Evolutionary conservation across 805 yeast genomes (phyloP), one percentile per base, ranked within the genome.

Genomic region (Wickerhamomyces silvicola): DNA sequence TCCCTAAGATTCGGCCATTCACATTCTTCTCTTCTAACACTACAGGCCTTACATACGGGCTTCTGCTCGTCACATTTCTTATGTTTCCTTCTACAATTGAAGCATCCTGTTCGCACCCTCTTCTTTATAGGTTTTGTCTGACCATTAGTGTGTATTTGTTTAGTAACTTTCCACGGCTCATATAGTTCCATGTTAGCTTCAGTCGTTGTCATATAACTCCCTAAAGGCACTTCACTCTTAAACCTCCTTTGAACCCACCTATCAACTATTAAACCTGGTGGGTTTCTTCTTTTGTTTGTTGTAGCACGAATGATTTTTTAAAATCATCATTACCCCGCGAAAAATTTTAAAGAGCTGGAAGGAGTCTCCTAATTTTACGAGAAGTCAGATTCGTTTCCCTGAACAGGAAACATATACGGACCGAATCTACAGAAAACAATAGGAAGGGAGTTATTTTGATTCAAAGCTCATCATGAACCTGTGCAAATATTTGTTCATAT

Each of bases 11-110:
- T 21, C 3, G 31, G 64, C 64, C 64, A 59, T 19, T 56, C 48
- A 39, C 64, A 59, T 33, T 45, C 64, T 19, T 56, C 45, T 12
- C 50, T 50, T 36, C 57, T 57, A 9, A 48, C 26, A 10, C 49
- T 42, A 37, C 64, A 59, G 26, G 55, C 56, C 9, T 49, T 52
- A 49, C 80, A 73, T 19, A 66, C 66, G 2, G 79, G 78, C 28
- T 59, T 60, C 33, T 64, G 68, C 44, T 72, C 79, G 49, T 72
- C 78, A 50, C 79, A 70, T 43, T 70, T 70, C 57, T 69, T 66
- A 43, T 70, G 75, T 35, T 72, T 58, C 35, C 66, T 68, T 24
- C 75, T 58, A 43, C 76, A 70, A 7, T 75, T 70, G 28, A 68
- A 51, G 47, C 76, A 70, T 10, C 76, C 79, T 5, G 62, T 59